These are phyloP conservation scores for Trichosporon sp. DNA, from an alignment of 1,284 basidiomycete genomes.

Conservation along the genomic window DNA sequence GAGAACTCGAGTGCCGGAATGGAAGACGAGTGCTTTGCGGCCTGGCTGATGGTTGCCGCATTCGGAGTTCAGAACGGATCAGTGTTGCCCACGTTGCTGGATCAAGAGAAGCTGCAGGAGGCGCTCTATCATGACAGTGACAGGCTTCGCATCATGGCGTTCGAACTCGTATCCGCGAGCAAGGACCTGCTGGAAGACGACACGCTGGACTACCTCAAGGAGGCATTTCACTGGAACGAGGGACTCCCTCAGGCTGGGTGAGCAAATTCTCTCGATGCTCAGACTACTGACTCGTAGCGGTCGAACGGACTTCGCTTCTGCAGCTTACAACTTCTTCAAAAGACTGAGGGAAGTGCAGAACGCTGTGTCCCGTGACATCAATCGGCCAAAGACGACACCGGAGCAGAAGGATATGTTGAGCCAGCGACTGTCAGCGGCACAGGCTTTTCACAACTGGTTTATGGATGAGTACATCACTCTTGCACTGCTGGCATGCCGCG, in stretches of 20 bases:
- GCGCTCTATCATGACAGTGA: slow-evolving; percentile 31
- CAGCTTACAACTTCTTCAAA: slow-evolving; percentile 30
- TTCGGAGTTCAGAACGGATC: slow-evolving; percentile 29
- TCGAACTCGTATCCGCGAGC: slow-evolving; percentile 28
- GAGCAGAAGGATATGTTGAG: not conserved
- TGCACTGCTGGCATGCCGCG: slow-evolving; percentile 22
- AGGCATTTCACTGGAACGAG: slow-evolving; percentile 27
- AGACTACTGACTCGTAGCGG: slow-evolving; percentile 13
- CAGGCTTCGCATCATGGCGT: slow-evolving; percentile 32
- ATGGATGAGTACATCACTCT: slow-evolving; percentile 25
- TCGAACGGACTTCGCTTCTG: slow-evolving; percentile 37
- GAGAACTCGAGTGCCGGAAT: not conserved
- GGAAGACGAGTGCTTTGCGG: slow-evolving; percentile 18
- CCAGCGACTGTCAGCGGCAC: not conserved
- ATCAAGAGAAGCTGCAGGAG: slow-evolving; percentile 19
- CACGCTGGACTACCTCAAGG: slow-evolving; percentile 26
- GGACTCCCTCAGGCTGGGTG: slow-evolving; percentile 31
- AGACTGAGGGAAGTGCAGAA: slow-evolving; percentile 23
- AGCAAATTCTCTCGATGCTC: not conserved
- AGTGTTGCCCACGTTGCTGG: slow-evolving; percentile 23
- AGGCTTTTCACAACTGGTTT: slow-evolving; percentile 28
- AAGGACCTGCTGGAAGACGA: slow-evolving; percentile 25
- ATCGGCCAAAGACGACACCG: slow-evolving; percentile 9
- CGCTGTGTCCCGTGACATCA: slow-evolving; percentile 5
- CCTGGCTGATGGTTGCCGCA: slow-evolving; percentile 39